Evolutionary conservation across 2,329 filamentous ascomycete species (phyloP).

Genomic region (Byssoonygena ceratinophila): DNA sequence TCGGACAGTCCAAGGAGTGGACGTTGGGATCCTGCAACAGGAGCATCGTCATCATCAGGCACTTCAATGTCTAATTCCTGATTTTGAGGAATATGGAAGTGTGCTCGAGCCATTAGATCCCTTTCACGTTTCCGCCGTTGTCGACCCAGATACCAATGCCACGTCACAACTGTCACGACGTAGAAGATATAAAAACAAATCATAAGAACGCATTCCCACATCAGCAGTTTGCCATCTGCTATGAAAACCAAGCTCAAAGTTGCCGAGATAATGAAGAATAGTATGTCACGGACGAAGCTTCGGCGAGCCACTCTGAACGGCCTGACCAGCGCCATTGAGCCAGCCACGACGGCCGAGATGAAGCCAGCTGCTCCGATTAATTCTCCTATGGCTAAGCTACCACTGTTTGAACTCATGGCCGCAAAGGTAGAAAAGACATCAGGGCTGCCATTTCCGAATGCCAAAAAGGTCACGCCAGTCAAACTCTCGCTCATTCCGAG

Average conservation of each 20-base stretch:
- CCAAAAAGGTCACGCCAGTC: conserved; percentile 89
- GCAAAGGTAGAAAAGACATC: conserved; percentile 98
- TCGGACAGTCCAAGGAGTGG: conserved; percentile 40
- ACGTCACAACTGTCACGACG: conserved; percentile 73
- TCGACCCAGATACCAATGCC: conserved; percentile 76
- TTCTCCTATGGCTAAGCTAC: conserved; percentile 92
- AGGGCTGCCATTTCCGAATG: conserved; percentile 94
- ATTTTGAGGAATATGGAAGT: conserved; percentile 53
- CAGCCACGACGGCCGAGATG: conserved; percentile 91
- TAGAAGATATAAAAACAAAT: conserved; percentile 86
- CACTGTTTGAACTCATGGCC: conserved; percentile 92
- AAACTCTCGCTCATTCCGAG: conserved; percentile 92
- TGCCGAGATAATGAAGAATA: conserved; percentile 81
- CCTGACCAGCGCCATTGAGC: conserved; percentile 92
- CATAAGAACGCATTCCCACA: conserved; percentile 89
- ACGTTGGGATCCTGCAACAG: conserved; percentile 34
- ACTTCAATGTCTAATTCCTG: conserved; percentile 50
- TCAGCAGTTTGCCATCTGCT: conserved; percentile 66
- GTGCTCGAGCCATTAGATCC: conserved; percentile 61
- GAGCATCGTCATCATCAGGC: conserved; percentile 45
- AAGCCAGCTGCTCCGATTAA: conserved; percentile 90
- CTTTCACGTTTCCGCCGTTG: conserved; percentile 52
- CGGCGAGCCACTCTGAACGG: conserved; percentile 85
- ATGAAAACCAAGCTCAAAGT: conserved; percentile 80
- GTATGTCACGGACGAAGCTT: conserved; percentile 82